Conservation (phyloP, 345 rosid species). For the Turnera subulata region DNA sequence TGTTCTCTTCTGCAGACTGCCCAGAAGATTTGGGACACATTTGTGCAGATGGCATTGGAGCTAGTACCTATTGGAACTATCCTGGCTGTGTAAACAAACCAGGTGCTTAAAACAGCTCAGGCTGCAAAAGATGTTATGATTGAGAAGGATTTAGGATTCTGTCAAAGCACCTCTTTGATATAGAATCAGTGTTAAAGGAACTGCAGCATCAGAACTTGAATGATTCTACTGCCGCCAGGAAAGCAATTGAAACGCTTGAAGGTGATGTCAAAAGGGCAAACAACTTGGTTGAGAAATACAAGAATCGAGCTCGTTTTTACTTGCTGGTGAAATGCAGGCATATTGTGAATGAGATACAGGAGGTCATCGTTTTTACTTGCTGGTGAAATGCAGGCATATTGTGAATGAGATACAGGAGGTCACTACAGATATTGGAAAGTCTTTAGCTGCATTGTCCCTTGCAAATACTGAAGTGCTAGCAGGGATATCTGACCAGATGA, state of each 20-base stretch:
- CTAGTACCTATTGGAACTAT: constrained; percentile 65
- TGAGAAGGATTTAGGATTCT: constrained; percentile 64
- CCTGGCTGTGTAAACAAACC: constrained; percentile 50
- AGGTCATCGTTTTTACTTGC: no score
- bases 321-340: constrained; percentile 50
- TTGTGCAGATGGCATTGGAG: constrained; percentile 43
- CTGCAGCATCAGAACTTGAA: constrained; percentile 48
- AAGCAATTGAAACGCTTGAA: constrained; percentile 49
- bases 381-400: constrained; percentile 52
- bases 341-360: constrained; percentile 55
- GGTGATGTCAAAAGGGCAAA: constrained; percentile 59
- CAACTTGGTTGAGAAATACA: constrained; percentile 55
- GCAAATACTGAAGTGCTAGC: constrained; percentile 52
- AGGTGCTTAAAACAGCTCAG: constrained; percentile 65
- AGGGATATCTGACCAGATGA: constrained; percentile 51
- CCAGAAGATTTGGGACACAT: constrained; percentile 1
- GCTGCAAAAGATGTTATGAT: constrained; percentile 60
- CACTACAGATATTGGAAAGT: constrained; percentile 59
- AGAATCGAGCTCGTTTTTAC: constrained; percentile 52
- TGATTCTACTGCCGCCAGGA: constrained; percentile 56
- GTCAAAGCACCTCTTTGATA: constrained; percentile 61
- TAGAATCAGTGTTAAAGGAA: constrained; percentile 55
- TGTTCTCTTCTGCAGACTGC: not conserved
- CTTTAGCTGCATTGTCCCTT: constrained; percentile 49
- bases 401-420: constrained; percentile 61